Evolutionary conservation across 2,329 filamentous ascomycete genomes (phyloP).

Genomic region (Hypoxylon sp.): DNA sequence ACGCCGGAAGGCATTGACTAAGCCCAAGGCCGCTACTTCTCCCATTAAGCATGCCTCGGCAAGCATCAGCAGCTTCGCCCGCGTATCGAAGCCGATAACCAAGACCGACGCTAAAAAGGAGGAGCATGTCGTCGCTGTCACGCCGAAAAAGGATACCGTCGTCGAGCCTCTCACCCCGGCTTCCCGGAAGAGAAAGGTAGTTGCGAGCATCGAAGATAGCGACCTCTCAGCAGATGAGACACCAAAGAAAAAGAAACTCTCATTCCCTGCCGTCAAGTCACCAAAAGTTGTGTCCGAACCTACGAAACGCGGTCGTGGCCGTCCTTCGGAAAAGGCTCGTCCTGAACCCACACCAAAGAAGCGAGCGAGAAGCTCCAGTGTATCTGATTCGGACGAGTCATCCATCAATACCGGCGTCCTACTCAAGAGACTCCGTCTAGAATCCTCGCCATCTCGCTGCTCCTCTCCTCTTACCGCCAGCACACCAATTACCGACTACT

Average conservation of each 20-base stretch:
- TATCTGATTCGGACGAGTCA: slow-evolving; percentile 55
- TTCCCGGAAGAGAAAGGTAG: slow-evolving; percentile 56
- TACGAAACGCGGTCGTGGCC: slow-evolving; percentile 51
- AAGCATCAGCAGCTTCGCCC: slow-evolving; percentile 62
- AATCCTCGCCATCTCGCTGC: slow-evolving; percentile 55
- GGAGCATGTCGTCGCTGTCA: slow-evolving; percentile 46
- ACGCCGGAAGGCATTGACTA: slow-evolving; percentile 48
- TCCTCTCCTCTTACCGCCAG: slow-evolving; percentile 56
- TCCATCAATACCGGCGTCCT: slow-evolving; percentile 55
- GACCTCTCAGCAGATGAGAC: slow-evolving; percentile 53
- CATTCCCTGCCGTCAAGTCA: slow-evolving; percentile 32
- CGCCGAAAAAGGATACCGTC: slow-evolving; percentile 61
- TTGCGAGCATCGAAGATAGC: slow-evolving; percentile 51
- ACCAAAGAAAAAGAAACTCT: slow-evolving; percentile 29
- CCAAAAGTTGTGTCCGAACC: slow-evolving; percentile 33
- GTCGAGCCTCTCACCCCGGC: slow-evolving; percentile 57
- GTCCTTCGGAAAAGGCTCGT: slow-evolving; percentile 51
- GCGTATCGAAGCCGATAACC: slow-evolving; percentile 62
- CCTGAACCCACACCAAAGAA: slow-evolving; percentile 46
- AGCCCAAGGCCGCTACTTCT: slow-evolving; percentile 47
- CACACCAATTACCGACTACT: slow-evolving; percentile 60
- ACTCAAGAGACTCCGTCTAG: slow-evolving; percentile 60
- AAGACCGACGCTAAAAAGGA: slow-evolving; percentile 58
- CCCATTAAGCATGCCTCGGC: slow-evolving; percentile 52
- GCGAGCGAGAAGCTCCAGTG: slow-evolving; percentile 53